Conservation (phyloP, 306 rosid species). For the Glycine tomentella region DNA sequence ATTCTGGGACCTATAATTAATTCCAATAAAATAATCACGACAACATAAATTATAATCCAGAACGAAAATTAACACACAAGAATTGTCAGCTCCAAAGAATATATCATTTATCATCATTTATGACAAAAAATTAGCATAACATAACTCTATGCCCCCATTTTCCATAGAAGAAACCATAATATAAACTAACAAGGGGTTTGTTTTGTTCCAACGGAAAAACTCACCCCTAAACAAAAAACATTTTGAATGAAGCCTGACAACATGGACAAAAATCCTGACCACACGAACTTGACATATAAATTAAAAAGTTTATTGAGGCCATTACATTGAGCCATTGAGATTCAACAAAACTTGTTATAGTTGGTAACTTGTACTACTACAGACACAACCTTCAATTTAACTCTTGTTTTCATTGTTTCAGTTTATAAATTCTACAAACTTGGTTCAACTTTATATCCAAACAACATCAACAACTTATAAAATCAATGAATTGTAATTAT, state of each 20-base stretch:
- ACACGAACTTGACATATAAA: no score
- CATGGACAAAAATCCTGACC: no score
- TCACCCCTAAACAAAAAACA: no score
- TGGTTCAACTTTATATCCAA: conserved; percentile 33
- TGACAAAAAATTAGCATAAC: background rate
- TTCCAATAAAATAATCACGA: conserved; percentile 38
- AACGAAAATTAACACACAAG: conserved; percentile 23
- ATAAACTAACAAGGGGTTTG: background rate
- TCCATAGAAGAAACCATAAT: conserved; percentile 1
- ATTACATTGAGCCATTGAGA: conserved; percentile 9
- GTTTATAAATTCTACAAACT: background rate
- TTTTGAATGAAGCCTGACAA: no score
- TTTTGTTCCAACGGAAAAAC: no score
- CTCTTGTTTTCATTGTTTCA: background rate
- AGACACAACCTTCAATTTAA: background rate
- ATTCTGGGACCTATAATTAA: conserved; percentile 64
- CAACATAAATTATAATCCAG: conserved; percentile 24
- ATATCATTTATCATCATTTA: conserved; percentile 32
- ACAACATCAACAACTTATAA: background rate
- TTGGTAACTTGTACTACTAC: background rate
- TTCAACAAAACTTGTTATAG: background rate
- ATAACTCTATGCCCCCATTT: conserved; percentile 15
- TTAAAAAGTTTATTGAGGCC: background rate
- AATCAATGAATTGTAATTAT: conserved; percentile 2
- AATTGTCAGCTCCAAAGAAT: conserved; percentile 27